Conservation (phyloP, 495 filamentous ascomycete genomes). For the Parathielavia hyrcaniae region DNA sequence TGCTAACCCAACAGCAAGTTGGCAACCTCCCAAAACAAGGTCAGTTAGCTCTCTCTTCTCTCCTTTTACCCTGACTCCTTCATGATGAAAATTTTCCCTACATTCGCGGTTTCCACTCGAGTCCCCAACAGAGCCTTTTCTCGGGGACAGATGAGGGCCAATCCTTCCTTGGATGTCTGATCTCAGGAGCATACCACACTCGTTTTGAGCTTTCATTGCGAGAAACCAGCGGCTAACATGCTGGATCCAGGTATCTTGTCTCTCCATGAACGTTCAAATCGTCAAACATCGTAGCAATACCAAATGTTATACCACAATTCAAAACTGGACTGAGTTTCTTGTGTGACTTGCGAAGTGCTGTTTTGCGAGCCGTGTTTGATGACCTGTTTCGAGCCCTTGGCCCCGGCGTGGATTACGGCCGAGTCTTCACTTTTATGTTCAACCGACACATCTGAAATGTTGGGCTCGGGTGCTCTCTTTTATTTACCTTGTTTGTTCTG, state of each 20-base stretch:
- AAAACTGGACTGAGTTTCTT: no score
- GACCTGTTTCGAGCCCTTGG: no score
- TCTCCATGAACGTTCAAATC: background rate
- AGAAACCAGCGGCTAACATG: constrained; percentile 22
- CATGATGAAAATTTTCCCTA: constrained; percentile 50
- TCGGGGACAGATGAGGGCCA: constrained; percentile 48
- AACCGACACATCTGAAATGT: no score
- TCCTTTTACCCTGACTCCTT: constrained; percentile 19
- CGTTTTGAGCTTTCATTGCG: constrained; percentile 13
- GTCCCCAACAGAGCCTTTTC: constrained; percentile 50
- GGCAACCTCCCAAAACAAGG: constrained; percentile 11
- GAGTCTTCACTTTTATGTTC: no score
- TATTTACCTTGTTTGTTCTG: no score
- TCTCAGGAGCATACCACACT: constrained; percentile 21
- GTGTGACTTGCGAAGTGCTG: no score
- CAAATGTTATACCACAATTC: background rate
- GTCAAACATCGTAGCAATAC: background rate
- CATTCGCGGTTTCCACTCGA: constrained; percentile 68
- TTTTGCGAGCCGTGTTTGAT: no score
- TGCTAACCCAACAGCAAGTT: constrained; percentile 10
- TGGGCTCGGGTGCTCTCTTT: no score
- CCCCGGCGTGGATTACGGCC: no score
- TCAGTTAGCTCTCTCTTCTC: constrained; percentile 21
- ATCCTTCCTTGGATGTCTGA: constrained; percentile 65
- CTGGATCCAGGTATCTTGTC: constrained; percentile 7